phyloP scores from a whole-genome alignment of 352 stramenopile genomes.

The Phytophthora melonis region DNA sequence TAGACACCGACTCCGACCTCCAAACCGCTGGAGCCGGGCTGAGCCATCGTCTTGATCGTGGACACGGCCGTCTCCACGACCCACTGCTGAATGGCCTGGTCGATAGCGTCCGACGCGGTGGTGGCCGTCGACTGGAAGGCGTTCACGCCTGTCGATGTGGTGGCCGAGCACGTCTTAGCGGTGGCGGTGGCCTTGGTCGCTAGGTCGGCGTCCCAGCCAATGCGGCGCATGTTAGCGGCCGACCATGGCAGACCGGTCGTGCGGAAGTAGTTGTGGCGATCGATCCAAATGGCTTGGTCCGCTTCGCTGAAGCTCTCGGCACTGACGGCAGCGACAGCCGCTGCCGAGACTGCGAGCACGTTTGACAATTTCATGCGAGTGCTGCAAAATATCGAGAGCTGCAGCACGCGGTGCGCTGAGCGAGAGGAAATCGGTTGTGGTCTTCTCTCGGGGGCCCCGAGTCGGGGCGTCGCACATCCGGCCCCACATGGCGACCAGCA shows the following conservation, averaged over 20 bases:
- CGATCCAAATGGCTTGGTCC: constrained; percentile 70
- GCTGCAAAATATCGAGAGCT: background rate
- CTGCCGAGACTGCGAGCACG: constrained; percentile 14
- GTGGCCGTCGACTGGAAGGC: constrained; percentile 41
- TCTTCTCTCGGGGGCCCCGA: constrained; percentile 15
- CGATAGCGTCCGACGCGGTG: constrained; percentile 39
- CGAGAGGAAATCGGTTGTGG: constrained; percentile 23
- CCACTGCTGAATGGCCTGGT: constrained; percentile 64
- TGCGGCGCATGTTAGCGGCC: constrained; percentile 65
- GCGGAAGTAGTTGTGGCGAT: constrained; percentile 80
- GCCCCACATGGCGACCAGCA: constrained; percentile 17
- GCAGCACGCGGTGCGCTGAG: constrained; percentile 9
- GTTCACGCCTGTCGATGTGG: constrained; percentile 51
- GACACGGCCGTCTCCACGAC: constrained; percentile 54
- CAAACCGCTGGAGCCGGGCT: constrained; percentile 50
- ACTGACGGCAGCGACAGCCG: constrained; percentile 6
- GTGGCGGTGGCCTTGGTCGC: constrained; percentile 45
- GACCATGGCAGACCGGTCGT: constrained; percentile 71
- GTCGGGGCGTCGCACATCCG: constrained; percentile 3
- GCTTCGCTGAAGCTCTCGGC: constrained; percentile 33
- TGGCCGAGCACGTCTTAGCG: constrained; percentile 46
- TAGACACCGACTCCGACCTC: constrained; percentile 64
- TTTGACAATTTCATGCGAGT: constrained; percentile 33
- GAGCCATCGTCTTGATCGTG: constrained; percentile 49
- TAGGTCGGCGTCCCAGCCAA: constrained; percentile 64